Base-by-base conservation (phyloP, 2,329 filamentous ascomycete species). In the Graphiopsis chlorocephala region DNA sequence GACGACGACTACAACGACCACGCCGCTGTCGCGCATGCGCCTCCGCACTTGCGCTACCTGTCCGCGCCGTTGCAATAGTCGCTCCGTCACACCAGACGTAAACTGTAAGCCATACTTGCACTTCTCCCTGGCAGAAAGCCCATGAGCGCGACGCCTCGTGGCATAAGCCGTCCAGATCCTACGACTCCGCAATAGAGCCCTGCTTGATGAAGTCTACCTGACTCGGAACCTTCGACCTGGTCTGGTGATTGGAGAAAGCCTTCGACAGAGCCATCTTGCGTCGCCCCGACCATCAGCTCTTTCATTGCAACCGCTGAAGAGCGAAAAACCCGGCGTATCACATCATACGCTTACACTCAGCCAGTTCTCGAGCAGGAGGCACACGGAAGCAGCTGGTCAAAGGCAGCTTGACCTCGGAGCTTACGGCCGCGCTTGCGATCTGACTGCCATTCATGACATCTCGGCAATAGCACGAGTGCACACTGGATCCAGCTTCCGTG, bases 131-230 rank as follows among this genome's bases (percentile, higher is more conserved):
- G 25, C 38, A 33, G 29, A 14, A 28, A 25, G 58, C 45, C 28
- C 48, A 23, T 25, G 31, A 62, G 60, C 60, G 23, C 14, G 47
- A 33, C 38, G 48, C 53, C 35, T 45, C 23, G 48, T 38, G 33
- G 47, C 25, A 45, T 11, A 35, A 29, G 60, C 60, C 25, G 28
- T 26, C 48, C 35, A 35, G 42, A 62, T 42, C 48, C 60, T 55
- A 55, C 48, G 25, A 55, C 60, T 62, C 60, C 60, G 60, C 60
- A 62, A 31, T 35, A 62, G 48, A 62, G 48, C 60, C 42, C 60
- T 45, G 48, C 45, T 8, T 55, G 15, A 53, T 45, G 60, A 62
- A 26, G 26, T 35, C 48, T 35, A 62, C 48, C 60, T 53, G 60
- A 28, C 29, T 62, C 60, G 33, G 62, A 55, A 35, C 38, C 52